phyloP scores from a whole-genome alignment of 768 basidiomycete species.

The Ramaria sp. region DNA sequence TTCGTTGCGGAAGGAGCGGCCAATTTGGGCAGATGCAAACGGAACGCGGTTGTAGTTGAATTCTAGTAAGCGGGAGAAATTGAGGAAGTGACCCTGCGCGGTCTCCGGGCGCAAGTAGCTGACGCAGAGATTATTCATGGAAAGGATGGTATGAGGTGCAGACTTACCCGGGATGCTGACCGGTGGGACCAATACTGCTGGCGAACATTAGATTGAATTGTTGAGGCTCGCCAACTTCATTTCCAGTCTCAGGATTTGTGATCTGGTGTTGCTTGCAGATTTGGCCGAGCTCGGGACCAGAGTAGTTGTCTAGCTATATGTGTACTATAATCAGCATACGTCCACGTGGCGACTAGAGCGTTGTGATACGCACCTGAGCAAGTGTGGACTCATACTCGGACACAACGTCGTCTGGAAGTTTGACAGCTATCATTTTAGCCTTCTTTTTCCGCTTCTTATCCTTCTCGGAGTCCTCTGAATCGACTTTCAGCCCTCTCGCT shows the following conservation, averaged over 20 bases:
- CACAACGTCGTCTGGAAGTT: conserved; percentile 62
- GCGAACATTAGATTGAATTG: conserved; percentile 99
- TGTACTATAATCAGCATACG: not conserved
- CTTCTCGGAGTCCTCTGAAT: conserved; percentile 38
- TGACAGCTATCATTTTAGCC: conserved; percentile 55
- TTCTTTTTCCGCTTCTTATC: conserved; percentile 62
- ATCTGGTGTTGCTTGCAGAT: conserved; percentile 74
- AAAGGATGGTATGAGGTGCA: not conserved
- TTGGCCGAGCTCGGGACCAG: conserved; percentile 79
- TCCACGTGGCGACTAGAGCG: not conserved
- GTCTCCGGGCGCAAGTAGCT: conserved; percentile 97
- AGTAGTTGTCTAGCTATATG: conserved; percentile 82
- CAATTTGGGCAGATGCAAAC: conserved; percentile 96
- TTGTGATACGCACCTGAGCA: conserved; percentile 58
- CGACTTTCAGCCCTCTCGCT: conserved; percentile 66
- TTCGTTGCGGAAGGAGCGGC: conserved; percentile 93
- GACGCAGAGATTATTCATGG: not conserved
- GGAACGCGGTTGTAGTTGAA: conserved; percentile 97
- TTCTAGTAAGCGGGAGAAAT: conserved; percentile 92
- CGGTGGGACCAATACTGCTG: conserved; percentile 93
- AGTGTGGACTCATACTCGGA: conserved; percentile 72
- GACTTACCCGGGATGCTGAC: conserved; percentile 81
- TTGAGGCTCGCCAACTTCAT: conserved; percentile 86
- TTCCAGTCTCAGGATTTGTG: conserved; percentile 83
- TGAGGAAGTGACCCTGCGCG: conserved; percentile 97